These are phyloP conservation scores for Diospyros lotus DNA, from an alignment of 148 eudicot species.

Conservation along the genomic window DNA sequence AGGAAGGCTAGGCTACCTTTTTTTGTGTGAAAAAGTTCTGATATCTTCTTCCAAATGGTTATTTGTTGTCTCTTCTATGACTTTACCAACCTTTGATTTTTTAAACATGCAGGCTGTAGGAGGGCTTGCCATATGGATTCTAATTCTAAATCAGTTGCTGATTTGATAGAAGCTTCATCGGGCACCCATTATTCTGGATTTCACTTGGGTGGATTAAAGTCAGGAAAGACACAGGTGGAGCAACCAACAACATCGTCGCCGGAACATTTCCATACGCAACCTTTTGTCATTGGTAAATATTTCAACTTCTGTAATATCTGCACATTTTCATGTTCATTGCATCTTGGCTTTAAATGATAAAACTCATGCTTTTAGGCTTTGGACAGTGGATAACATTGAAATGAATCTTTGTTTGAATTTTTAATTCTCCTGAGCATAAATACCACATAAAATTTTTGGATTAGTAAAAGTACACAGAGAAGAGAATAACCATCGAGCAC, in stretches of 20 bases:
- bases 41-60: not conserved
- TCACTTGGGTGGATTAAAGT: constrained; percentile 57
- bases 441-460: not conserved
- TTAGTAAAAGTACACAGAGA: no score
- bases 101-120: constrained; percentile 8
- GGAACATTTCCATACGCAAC: constrained; percentile 63
- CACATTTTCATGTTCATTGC: not conserved
- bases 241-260: constrained; percentile 59
- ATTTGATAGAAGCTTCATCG: constrained; percentile 75
- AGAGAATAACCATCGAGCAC: no score
- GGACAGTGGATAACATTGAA: not conserved
- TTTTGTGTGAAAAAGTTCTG: no score
- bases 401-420: not conserved
- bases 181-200: constrained; percentile 95
- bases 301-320: not conserved
- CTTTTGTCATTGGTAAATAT: constrained; percentile 84
- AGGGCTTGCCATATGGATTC: constrained; percentile 51
- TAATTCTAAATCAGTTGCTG: constrained; percentile 53
- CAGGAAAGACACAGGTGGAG: constrained; percentile 46
- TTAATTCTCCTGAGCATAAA: not conserved
- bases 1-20: no score
- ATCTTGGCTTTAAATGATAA: not conserved
- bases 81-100: not conserved
- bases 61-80: not conserved
- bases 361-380: not conserved